A percentile compares a stretch with the other conserved stretches of the same genome.
phyloP scores from a whole-genome alignment of 2,329 filamentous ascomycete genomes.

The Hypoxylon sp. region DNA sequence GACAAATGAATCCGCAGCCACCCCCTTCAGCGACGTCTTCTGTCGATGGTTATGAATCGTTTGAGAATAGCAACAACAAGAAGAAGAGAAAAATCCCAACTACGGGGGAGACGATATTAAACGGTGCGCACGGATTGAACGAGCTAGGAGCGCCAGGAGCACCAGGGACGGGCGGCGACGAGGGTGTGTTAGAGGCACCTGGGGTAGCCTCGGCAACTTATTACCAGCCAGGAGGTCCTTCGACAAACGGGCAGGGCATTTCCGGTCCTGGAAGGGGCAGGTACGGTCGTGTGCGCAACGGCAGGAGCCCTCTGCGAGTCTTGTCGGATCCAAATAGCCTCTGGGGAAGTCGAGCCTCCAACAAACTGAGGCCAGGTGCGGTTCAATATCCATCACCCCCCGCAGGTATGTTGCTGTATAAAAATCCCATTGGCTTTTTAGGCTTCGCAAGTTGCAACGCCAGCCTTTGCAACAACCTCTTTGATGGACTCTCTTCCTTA shows the following conservation, averaged over 20 bases:
- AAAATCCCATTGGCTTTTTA: too few species aligned
- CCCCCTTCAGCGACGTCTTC: conserved; percentile 77
- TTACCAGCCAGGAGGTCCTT: conserved; percentile 62
- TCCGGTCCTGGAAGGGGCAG: conserved; percentile 88
- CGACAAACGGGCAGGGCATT: conserved; percentile 74
- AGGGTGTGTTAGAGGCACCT: conserved; percentile 50
- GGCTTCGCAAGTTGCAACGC: neutral
- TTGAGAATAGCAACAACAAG: conserved; percentile 99
- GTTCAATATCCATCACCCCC: conserved; percentile 53
- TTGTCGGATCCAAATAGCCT: conserved; percentile 69
- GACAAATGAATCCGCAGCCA: conserved; percentile 63
- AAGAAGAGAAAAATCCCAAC: conserved; percentile 99
- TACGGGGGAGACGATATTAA: conserved; percentile 74
- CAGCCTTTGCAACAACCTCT: neutral
- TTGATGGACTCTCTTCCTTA: conserved; percentile 1
- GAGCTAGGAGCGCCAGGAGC: conserved; percentile 52
- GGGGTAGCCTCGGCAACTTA: conserved; percentile 52
- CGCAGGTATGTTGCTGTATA: conserved; percentile 57
- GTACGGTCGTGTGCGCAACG: conserved; percentile 75
- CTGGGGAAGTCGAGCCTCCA: conserved; percentile 64
- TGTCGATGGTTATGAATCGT: conserved; percentile 92
- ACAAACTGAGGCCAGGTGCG: conserved; percentile 60
- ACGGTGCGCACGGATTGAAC: conserved; percentile 55
- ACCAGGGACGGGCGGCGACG: conserved; percentile 52
- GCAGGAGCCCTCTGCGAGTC: conserved; percentile 71